A percentile compares a stretch with the other conserved stretches of the same genome.
Conservation (phyloP, 2,329 filamentous ascomycete species). For the Penicillium janthinellum region DNA sequence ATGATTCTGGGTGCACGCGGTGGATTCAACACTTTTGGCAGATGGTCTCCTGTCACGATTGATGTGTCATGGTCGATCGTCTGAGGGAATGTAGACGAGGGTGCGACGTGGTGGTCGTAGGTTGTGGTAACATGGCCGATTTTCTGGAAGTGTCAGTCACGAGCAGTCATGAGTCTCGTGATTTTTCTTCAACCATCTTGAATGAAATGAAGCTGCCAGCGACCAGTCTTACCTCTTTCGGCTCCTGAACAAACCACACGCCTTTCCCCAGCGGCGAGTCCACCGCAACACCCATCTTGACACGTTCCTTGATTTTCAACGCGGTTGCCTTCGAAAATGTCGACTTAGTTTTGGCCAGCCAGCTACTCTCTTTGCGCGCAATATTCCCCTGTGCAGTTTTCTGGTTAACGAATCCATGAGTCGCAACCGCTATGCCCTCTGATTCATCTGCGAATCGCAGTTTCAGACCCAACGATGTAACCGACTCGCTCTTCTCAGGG, state of each 20-base stretch:
- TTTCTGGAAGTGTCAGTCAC: conserved; percentile 7
- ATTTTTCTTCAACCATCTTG: neutral
- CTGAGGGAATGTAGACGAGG: conserved; percentile 12
- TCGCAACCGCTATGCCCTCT: conserved; percentile 17
- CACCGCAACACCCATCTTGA: conserved; percentile 6
- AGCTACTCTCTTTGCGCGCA: conserved; percentile 3
- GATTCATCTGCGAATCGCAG: conserved; percentile 17
- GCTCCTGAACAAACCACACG: conserved; percentile 15
- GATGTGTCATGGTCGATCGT: conserved; percentile 16
- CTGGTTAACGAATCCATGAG: conserved; percentile 21
- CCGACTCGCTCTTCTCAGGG: conserved; percentile 1
- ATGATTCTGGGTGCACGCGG: conserved; percentile 12
- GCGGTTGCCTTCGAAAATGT: conserved; percentile 9
- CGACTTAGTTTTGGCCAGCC: conserved; percentile 6
- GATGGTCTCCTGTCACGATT: conserved; percentile 11
- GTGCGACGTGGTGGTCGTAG: conserved; percentile 14
- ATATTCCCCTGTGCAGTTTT: conserved; percentile 7
- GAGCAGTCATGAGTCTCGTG: neutral
- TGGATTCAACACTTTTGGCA: conserved; percentile 11
- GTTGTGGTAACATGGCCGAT: conserved; percentile 15
- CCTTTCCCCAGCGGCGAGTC: conserved; percentile 20
- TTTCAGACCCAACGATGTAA: conserved; percentile 19
- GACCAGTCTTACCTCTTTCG: conserved; percentile 11
- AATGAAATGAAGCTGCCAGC: neutral
- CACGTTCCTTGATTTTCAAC: conserved; percentile 10